A percentile compares a stretch with the other conserved stretches of the same genome.
Conservation (phyloP, 208 protist genomes). For the Leishmania turanica region DNA sequence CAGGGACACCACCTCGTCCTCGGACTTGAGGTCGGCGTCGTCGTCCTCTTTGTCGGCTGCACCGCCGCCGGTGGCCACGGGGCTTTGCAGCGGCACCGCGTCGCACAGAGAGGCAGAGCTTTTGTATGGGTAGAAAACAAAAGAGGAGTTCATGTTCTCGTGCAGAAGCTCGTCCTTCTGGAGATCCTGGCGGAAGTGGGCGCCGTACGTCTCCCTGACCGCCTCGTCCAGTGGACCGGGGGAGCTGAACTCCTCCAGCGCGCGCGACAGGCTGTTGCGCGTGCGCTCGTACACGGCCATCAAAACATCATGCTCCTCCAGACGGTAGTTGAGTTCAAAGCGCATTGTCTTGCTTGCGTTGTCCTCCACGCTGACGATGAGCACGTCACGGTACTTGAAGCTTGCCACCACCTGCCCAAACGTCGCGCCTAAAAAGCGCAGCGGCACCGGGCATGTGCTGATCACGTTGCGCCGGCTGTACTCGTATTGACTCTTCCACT, state of each 20-base stretch:
- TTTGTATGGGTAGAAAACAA: slow-evolving; percentile 75
- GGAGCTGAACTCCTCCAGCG: slow-evolving; percentile 52
- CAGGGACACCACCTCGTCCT: slow-evolving; percentile 22
- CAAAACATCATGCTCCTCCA: slow-evolving; percentile 62
- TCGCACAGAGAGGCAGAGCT: slow-evolving; percentile 42
- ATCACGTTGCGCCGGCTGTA: slow-evolving; percentile 81
- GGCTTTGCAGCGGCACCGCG: background rate
- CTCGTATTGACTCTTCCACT: slow-evolving; percentile 85
- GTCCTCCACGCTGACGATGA: slow-evolving; percentile 81
- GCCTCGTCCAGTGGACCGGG: slow-evolving; percentile 32
- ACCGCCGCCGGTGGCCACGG: background rate
- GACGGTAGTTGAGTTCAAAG: slow-evolving; percentile 62
- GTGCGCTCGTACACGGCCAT: slow-evolving; percentile 69
- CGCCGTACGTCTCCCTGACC: slow-evolving; percentile 32
- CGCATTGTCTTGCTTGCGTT: slow-evolving; percentile 48
- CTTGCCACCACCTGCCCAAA: slow-evolving; percentile 45
- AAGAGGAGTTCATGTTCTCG: slow-evolving; percentile 57
- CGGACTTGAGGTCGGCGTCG: slow-evolving; percentile 14
- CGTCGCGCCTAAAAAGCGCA: slow-evolving; percentile 48
- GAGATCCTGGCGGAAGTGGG: slow-evolving; percentile 38
- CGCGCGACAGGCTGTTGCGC: slow-evolving; percentile 49
- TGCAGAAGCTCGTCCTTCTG: slow-evolving; percentile 36
- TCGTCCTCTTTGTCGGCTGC: background rate
- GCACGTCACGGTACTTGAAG: slow-evolving; percentile 71
- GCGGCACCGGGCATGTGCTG: slow-evolving; percentile 61